Conservation (phyloP, 78 protist genomes). For the Chrysochromulina tobinii region DNA sequence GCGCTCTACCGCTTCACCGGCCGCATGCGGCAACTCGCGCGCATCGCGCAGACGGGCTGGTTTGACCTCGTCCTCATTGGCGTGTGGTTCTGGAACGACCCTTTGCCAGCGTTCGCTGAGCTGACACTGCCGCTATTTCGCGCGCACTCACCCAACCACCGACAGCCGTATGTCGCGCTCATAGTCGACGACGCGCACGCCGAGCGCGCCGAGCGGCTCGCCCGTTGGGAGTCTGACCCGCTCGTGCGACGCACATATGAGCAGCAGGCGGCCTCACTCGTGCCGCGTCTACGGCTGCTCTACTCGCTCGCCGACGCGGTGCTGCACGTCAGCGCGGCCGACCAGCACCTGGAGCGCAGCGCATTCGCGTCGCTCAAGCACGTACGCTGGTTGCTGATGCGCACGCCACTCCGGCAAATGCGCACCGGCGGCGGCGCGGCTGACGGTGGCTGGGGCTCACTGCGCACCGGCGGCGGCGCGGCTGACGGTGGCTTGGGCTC, state of each 20-base stretch:
- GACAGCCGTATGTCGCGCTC: conserved; percentile 5
- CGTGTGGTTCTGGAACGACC: conserved; percentile 18
- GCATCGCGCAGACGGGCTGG: neutral
- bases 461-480: neutral
- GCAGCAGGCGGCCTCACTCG: neutral
- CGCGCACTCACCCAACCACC: neutral
- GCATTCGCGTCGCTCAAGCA: neutral
- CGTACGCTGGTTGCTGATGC: neutral
- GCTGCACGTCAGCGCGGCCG: neutral
- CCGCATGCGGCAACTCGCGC: neutral
- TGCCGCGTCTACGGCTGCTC: neutral
- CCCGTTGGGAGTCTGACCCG: neutral
- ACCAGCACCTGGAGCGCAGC: neutral
- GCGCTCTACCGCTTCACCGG: neutral
- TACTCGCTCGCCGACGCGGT: neutral
- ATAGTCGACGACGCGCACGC: conserved; percentile 4
- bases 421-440: neutral
- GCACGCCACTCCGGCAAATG: neutral
- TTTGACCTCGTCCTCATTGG: neutral
- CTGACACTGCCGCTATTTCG: neutral
- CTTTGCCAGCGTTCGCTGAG: neutral
- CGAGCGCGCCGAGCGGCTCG: neutral
- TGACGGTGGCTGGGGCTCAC: too few species aligned
- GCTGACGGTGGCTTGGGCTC: neutral
- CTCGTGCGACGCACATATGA: neutral